phyloP scores from a whole-genome alignment of 2,329 filamentous ascomycete species.

The Phyllosticta citriasiana region DNA sequence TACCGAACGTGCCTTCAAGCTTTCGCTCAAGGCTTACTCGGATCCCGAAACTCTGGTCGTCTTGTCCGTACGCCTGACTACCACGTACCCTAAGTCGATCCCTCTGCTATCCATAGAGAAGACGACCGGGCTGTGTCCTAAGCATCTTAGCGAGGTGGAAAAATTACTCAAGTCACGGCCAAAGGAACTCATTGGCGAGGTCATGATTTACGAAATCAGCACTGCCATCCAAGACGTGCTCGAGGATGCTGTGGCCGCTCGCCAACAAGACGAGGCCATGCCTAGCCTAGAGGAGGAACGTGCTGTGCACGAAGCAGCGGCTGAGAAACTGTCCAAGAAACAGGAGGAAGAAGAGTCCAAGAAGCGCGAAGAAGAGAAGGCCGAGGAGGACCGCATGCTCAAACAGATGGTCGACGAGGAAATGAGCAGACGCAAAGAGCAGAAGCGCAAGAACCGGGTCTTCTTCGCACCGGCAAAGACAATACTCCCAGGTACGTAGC shows the following conservation, averaged over 20 bases:
- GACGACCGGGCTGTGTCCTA: constrained; percentile 55
- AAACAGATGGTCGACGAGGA: constrained; percentile 65
- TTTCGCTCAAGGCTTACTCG: constrained; percentile 63
- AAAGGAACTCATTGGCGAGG: constrained; percentile 51
- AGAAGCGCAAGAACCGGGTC: constrained; percentile 44
- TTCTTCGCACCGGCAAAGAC: constrained; percentile 24
- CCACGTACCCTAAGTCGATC: constrained; percentile 80
- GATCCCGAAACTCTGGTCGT: constrained; percentile 62
- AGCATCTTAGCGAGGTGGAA: constrained; percentile 60
- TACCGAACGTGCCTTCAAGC: constrained; percentile 68
- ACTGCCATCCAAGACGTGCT: constrained; percentile 57
- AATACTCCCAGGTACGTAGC: not conserved
- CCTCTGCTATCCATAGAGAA: constrained; percentile 63
- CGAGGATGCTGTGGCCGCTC: constrained; percentile 74
- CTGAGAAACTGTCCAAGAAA: constrained; percentile 47
- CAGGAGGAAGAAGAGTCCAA: constrained; percentile 33
- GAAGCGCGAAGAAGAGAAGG: constrained; percentile 36
- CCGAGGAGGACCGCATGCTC: constrained; percentile 62
- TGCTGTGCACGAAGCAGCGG: constrained; percentile 66
- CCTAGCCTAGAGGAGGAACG: constrained; percentile 86
- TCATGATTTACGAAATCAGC: constrained; percentile 56
- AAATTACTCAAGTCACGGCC: constrained; percentile 60
- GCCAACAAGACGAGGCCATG: constrained; percentile 63
- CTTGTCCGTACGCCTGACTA: constrained; percentile 71
- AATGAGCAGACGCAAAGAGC: constrained; percentile 56